These are phyloP conservation scores for Senna siamea DNA, from an alignment of 306 rosid species.

Conservation along the genomic window DNA sequence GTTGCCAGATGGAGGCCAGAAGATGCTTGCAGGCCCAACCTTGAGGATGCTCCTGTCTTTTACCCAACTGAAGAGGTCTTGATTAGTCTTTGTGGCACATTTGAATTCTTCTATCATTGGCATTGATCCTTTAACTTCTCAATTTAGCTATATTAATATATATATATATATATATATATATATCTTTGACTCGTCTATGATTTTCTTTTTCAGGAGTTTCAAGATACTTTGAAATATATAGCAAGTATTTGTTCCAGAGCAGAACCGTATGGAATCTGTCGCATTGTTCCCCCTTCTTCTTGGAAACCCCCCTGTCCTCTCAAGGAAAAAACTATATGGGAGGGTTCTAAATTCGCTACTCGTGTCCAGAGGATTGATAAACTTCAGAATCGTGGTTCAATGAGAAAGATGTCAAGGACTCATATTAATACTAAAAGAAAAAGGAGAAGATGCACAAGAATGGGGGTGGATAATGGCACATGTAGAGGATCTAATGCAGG, in stretches of 20 bases:
- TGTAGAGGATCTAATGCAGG: slow-evolving; percentile 54
- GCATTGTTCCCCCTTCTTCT: slow-evolving; percentile 94
- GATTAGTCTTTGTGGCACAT: slow-evolving; percentile 40
- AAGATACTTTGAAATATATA: slow-evolving; percentile 84
- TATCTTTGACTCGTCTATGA: slow-evolving; percentile 34
- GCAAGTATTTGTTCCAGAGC: slow-evolving; percentile 81
- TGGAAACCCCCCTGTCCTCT: slow-evolving; percentile 98
- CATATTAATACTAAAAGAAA: slow-evolving; percentile 74
- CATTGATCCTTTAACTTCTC: slow-evolving; percentile 34
- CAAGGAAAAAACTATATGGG: slow-evolving; percentile 75
- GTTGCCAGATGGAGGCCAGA: slow-evolving; percentile 91
- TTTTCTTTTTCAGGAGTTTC: slow-evolving; percentile 71
- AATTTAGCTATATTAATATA: slow-evolving; percentile 21
- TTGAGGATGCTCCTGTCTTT: slow-evolving; percentile 91
- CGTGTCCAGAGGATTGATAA: slow-evolving; percentile 96
- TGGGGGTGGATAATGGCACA: slow-evolving; percentile 65
- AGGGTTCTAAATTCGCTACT: slow-evolving; percentile 79
- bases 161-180: too few species aligned
- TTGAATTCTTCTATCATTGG: slow-evolving; percentile 27
- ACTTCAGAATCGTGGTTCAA: slow-evolving; percentile 88
- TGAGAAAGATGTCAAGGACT: slow-evolving; percentile 58
- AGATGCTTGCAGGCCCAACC: slow-evolving; percentile 66
- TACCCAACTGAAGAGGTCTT: slow-evolving; percentile 92
- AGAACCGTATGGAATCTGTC: slow-evolving; percentile 93
- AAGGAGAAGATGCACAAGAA: slow-evolving; percentile 77